Conservation (phyloP, 2,329 filamentous ascomycete genomes). For the Taxawa tesnikishii region DNA sequence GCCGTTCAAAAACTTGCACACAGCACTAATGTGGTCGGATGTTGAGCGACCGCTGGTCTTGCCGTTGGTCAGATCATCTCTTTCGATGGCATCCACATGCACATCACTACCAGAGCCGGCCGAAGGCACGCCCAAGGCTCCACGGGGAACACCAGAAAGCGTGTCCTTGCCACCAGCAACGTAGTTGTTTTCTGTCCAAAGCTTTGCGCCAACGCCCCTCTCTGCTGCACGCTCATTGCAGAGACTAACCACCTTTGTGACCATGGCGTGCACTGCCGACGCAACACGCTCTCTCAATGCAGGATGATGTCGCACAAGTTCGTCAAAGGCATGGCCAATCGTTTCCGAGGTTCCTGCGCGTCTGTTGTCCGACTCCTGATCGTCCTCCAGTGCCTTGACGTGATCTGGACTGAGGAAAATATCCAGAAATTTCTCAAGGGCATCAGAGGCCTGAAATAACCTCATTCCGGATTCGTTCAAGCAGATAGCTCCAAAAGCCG, state of each 20-base stretch:
- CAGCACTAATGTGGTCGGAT: constrained; percentile 45
- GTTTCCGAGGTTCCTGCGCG: constrained; percentile 60
- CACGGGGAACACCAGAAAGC: constrained; percentile 18
- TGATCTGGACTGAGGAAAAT: constrained; percentile 93
- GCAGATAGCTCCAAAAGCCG: constrained; percentile 86
- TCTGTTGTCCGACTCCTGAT: too few species aligned
- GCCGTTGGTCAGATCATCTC: constrained; percentile 6
- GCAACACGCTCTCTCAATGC: constrained; percentile 68
- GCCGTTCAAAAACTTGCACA: constrained; percentile 63
- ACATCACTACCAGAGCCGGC: constrained; percentile 5
- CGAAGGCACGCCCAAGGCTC: constrained; percentile 1
- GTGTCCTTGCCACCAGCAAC: constrained; percentile 43
- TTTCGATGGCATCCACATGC: constrained; percentile 3
- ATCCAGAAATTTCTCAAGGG: constrained; percentile 78
- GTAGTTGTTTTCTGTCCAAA: constrained; percentile 51
- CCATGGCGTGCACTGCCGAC: constrained; percentile 78
- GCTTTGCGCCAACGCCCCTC: constrained; percentile 64
- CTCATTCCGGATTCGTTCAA: constrained; percentile 79
- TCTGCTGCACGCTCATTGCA: constrained; percentile 57
- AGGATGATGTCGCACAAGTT: constrained; percentile 88
- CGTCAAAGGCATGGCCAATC: constrained; percentile 80
- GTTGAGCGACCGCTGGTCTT: constrained; percentile 7
- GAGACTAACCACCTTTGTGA: constrained; percentile 65
- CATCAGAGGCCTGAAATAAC: constrained; percentile 71
- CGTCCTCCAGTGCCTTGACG: constrained; percentile 68